Conservation (phyloP, 2,329 filamentous ascomycete species). For the Pyricularia grisea region DNA sequence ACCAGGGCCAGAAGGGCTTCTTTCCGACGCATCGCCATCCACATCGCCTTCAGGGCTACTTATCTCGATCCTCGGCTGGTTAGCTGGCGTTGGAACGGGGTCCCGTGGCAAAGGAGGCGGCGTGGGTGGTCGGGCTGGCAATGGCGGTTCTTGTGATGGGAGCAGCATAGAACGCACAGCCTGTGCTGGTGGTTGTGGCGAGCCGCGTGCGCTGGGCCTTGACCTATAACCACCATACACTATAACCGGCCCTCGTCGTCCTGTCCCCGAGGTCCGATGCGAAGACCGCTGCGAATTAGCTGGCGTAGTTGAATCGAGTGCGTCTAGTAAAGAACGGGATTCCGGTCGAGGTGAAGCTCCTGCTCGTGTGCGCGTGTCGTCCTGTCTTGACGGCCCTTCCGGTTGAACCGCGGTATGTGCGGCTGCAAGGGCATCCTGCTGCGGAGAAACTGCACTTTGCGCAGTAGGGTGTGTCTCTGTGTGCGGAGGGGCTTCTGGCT, state of each 20-base stretch:
- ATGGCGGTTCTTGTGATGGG: not conserved
- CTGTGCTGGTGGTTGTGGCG: not conserved
- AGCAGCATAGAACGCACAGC: not conserved
- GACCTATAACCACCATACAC: not conserved
- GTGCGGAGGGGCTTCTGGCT: not conserved
- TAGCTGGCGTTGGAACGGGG: not conserved
- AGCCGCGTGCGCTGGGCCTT: not conserved
- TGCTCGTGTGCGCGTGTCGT: not conserved
- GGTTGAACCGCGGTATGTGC: not conserved
- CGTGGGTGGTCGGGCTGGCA: conserved; percentile 3
- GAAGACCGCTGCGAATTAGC: not conserved
- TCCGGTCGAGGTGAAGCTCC: not conserved
- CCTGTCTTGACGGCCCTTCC: not conserved
- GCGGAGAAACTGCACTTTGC: not conserved
- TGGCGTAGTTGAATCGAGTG: not conserved
- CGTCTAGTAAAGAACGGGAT: not conserved
- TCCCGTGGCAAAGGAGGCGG: not conserved
- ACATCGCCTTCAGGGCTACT: not conserved
- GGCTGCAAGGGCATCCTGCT: not conserved
- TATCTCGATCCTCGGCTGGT: not conserved
- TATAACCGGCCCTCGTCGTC: not conserved
- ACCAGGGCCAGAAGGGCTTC: not conserved
- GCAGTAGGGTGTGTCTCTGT: not conserved
- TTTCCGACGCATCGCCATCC: not conserved
- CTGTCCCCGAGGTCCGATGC: not conserved